Evolutionary conservation across 768 basidiomycete species (phyloP).

Genomic region (Megacollybia marginata): DNA sequence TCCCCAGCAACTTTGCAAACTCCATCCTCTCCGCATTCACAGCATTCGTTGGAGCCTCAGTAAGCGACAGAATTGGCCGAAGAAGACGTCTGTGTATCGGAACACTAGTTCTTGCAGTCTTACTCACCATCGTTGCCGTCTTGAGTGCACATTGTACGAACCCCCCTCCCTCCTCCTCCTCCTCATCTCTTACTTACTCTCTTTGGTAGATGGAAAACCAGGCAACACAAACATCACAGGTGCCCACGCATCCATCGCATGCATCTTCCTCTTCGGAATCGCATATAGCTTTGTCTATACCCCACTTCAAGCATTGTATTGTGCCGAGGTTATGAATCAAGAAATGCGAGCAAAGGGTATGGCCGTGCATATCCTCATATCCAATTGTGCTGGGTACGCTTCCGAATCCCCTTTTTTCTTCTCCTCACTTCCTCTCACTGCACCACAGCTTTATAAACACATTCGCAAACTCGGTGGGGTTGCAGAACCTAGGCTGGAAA

Average conservation of each 20-base stretch:
- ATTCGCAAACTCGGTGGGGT: slow-evolving; percentile 17
- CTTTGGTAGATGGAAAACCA: slow-evolving; percentile 8
- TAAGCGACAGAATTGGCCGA: slow-evolving; percentile 16
- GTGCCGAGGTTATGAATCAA: slow-evolving; percentile 19
- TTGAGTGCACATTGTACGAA: slow-evolving; percentile 14
- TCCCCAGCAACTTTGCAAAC: slow-evolving; percentile 17
- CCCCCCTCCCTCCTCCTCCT: not conserved
- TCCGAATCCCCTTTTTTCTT: not conserved
- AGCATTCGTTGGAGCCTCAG: slow-evolving; percentile 14
- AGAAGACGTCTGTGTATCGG: slow-evolving; percentile 16
- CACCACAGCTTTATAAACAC: slow-evolving; percentile 18
- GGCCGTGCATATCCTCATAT: slow-evolving; percentile 19
- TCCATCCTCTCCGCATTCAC: slow-evolving; percentile 17
- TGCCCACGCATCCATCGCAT: slow-evolving; percentile 18
- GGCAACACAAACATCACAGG: slow-evolving; percentile 14
- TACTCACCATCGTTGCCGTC: slow-evolving; percentile 16
- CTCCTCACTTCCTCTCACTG: slow-evolving; percentile 14
- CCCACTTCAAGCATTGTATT: slow-evolving; percentile 18
- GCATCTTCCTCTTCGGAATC: slow-evolving; percentile 18
- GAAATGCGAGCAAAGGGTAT: slow-evolving; percentile 21
- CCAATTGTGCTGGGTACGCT: slow-evolving; percentile 15
- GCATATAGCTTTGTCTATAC: slow-evolving; percentile 13
- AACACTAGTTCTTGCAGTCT: slow-evolving; percentile 11
- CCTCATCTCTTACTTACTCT: not conserved
- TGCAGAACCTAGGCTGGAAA: slow-evolving; percentile 14